Base-by-base conservation (phyloP, 257 asterid species). In the Echites panduratus region DNA sequence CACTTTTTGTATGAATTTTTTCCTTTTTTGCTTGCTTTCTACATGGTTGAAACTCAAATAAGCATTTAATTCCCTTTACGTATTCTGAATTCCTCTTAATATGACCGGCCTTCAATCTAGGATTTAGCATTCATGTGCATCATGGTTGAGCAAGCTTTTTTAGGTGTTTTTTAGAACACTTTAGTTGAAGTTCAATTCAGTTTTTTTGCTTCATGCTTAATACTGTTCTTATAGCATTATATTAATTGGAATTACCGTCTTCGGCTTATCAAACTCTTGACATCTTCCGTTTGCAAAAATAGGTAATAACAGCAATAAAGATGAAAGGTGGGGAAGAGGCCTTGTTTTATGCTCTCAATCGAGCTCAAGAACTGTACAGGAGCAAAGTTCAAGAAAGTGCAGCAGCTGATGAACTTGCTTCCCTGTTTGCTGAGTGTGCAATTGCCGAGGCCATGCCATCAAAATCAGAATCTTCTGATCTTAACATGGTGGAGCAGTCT, bases 221-320 rank as follows among this genome's bases (percentile, higher is more conserved):
- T 45, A 69, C 26, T 47, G 44, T 49, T 69, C 4, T 2, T 17
- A 14, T 16, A 27, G 4, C 41, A 24, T 40, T 38, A 24, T 17
- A 22, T 16, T 19, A 14, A 1, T 5, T 14, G 58, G 13, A 49
- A 17, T 48, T 44, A 27, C 57, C 9, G 3, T 43, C 27, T 44
- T 50, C 9, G 13, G 38, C 35, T 62, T 24, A 41, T 9, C 10
- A 3, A 3, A 41, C 12, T 54, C 9, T 13, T 19, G 47, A 19
- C 32, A 4, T 26, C 32, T 73, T 2, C 6, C 68, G 73, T 52
- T 62, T 40, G 75, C 56, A 32, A 68, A 32, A 68, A 70, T 82
- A 93, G 98, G 97, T 95, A 78, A 86, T 92, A 70, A 84, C 76
- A 79, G 99, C 97, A 43, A 90, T 89, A 91, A 91, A 84, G 84